Base-by-base conservation (phyloP, 805 yeast genomes). In the Saccharomycopsis amapae region DNA sequence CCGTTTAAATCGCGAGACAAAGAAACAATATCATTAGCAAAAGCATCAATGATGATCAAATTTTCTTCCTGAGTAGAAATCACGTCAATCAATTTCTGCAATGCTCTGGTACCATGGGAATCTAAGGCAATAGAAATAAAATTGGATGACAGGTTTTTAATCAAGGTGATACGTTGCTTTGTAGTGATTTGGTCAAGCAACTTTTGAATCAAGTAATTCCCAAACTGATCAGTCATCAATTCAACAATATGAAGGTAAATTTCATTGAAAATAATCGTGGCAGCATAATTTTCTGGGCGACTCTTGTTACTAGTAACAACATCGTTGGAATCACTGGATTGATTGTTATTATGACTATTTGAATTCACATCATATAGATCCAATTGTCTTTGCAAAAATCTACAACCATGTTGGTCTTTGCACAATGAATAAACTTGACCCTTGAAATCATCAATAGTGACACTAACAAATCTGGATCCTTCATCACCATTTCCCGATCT, bases 321-420 rank as follows among this genome's bases (percentile, higher is more conserved):
- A 13, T 17, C 37, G n/a, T 35, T 36, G 7, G 35, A 2, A 36
- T 17, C 20, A 30, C 6, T 20, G 12, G 18, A 13, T 5, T 30
- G 25, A n/a, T 28, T 36, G 34, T n/a, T 10, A 4, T 41, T 43
- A 15, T 45, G 22, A 19, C 26, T 30, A 18, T 24, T 40, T 23
- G 40, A 41, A 2, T 71, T 66, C n/a, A 68, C 63, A 26, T 74
- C 77, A 9, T 75, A 73, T 38, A 71, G 61, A 55, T 87, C 95
- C 54, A 93, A 70, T 61, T 88, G 95, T 52, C 83, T 78, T 64
- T 90, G 98, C 52, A 90, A 67, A 61, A 85, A 88, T 49, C 98
- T 72, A 61, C 97, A 90, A 6, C 98, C 97, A 60, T 90, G 96
- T 65, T 90, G 97, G 61, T 90, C 98, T 58, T 81, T 86, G 66